Evolutionary conservation across 2,329 filamentous ascomycete species (phyloP).

Genomic region (Paecilomyces sp.): DNA sequence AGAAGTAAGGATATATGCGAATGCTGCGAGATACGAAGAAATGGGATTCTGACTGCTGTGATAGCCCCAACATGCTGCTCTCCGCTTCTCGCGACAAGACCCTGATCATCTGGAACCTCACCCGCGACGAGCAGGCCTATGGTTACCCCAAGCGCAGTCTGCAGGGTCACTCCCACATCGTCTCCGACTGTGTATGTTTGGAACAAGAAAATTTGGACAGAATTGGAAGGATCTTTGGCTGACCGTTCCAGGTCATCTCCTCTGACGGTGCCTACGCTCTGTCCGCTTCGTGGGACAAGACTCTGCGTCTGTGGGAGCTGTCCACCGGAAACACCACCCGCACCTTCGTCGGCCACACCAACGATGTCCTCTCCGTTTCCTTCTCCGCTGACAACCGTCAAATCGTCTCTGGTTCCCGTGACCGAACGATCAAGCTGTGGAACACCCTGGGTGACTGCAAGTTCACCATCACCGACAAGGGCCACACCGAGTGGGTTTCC

Average conservation of each 20-base stretch:
- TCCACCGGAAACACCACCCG: constrained; percentile 94
- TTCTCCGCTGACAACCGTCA: constrained; percentile 99
- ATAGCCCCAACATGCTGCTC: constrained; percentile 97
- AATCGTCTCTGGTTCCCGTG: constrained; percentile 97
- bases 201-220: constrained; percentile 3
- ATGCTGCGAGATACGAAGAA: constrained; percentile 12
- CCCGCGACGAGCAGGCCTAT: constrained; percentile 95
- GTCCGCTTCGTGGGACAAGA: constrained; percentile 99
- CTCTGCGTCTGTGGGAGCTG: constrained; percentile 98
- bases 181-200: constrained; percentile 95
- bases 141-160: constrained; percentile 99
- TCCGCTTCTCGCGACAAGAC: constrained; percentile 97
- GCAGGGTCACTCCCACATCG: constrained; percentile 98
- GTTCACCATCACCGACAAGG: constrained; percentile 99
- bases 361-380: constrained; percentile 98
- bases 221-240: constrained; percentile 16
- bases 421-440: constrained; percentile 99
- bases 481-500: constrained; percentile 99
- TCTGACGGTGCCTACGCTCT: constrained; percentile 99
- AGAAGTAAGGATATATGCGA: constrained; percentile 66
- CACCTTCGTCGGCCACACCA: constrained; percentile 98
- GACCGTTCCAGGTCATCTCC: constrained; percentile 74
- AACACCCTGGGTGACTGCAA: constrained; percentile 99
- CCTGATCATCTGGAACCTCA: constrained; percentile 99
- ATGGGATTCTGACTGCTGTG: constrained; percentile 29